phyloP scores from a whole-genome alignment of 139 green algal genomes.

The Ostreobium quekettii region DNA sequence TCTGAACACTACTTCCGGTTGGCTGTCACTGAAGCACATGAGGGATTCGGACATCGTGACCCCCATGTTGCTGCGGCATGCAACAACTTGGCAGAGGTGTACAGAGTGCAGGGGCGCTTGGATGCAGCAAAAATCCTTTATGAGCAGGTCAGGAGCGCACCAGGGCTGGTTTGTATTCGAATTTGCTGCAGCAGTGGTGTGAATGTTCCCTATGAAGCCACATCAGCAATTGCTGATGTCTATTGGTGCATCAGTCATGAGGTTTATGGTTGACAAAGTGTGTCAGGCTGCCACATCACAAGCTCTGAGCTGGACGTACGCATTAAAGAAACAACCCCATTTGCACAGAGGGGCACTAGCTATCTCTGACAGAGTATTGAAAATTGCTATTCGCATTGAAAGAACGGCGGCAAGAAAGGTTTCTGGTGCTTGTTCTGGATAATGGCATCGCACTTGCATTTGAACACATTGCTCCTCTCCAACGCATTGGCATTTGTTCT shows the following conservation, averaged over 20 bases:
- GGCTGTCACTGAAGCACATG: constrained; percentile 3
- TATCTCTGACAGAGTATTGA: too few relatives aligned
- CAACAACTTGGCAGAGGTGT: constrained; percentile 19
- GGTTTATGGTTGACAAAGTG: background rate
- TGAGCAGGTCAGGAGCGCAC: background rate
- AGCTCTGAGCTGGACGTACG: too few relatives aligned
- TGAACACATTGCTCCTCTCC: too few relatives aligned
- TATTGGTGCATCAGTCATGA: background rate
- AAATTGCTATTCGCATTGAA: too few relatives aligned
- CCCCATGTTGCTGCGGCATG: constrained; percentile 8
- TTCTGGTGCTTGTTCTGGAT: too few relatives aligned
- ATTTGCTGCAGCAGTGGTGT: too few relatives aligned
- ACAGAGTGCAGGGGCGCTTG: background rate
- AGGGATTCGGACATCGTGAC: background rate
- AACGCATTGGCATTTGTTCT: too few relatives aligned
- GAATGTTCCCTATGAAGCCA: background rate
- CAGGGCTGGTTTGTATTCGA: background rate
- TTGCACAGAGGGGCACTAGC: too few relatives aligned
- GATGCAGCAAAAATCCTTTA: constrained; percentile 10
- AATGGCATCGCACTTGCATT: too few relatives aligned
- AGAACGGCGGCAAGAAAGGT: too few relatives aligned
- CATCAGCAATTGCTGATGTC: background rate
- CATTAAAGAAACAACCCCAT: too few relatives aligned
- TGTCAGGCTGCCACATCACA: too few relatives aligned
- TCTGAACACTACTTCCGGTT: background rate